phyloP scores from a whole-genome alignment of 2,329 filamentous ascomycete species.

The Calonectria ilicicola region DNA sequence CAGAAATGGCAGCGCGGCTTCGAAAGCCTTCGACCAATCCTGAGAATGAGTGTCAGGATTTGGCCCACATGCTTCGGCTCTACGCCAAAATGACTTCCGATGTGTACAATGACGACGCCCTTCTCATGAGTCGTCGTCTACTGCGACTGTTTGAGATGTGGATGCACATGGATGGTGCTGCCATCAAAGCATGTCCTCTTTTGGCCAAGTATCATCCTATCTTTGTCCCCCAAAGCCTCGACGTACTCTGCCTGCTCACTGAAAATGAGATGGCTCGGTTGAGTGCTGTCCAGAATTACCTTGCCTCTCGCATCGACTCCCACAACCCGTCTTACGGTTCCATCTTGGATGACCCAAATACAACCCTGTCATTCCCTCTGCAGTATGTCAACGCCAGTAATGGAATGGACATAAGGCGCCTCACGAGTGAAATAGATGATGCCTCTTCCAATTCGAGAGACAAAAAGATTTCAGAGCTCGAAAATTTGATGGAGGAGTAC shows the following conservation, averaged over 20 bases:
- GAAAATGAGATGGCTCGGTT: constrained; percentile 63
- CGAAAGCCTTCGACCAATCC: neutral
- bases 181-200: constrained; percentile 56
- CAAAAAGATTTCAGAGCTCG: constrained; percentile 13
- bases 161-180: constrained; percentile 65
- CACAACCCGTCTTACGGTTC: constrained; percentile 43
- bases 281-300: constrained; percentile 39
- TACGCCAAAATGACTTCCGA: constrained; percentile 17
- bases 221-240: constrained; percentile 62
- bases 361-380: neutral
- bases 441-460: neutral
- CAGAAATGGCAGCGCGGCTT: neutral
- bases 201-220: constrained; percentile 63
- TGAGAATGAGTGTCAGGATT: neutral
- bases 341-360: constrained; percentile 59
- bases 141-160: constrained; percentile 69
- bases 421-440: constrained; percentile 2
- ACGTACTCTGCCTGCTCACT: constrained; percentile 65
- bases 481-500: constrained; percentile 17
- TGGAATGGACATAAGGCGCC: neutral
- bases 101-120: constrained; percentile 48
- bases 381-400: constrained; percentile 7
- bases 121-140: constrained; percentile 48
- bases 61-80: neutral
- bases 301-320: constrained; percentile 31